Evolutionary conservation across 371 early-diverging fungal species (phyloP), one percentile per base, ranked within the genome.

Genomic region (Mycotypha africana): DNA sequence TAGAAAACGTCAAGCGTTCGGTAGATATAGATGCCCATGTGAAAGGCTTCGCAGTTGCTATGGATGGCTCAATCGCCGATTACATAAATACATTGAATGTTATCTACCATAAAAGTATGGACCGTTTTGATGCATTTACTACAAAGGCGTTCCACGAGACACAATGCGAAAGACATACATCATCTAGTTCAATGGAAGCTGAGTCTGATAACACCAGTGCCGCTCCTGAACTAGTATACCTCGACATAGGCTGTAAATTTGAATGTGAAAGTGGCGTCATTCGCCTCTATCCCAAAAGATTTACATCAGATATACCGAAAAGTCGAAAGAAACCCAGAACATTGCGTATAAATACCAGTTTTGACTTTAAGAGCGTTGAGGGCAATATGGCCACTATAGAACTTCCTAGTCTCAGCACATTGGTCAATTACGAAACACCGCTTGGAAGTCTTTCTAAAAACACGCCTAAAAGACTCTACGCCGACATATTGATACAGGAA

Each of bases 401-500:
- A 19, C 56, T 88, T 2, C 90, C 90, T 10, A 86, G 88, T 2
- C 64, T 90, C 5, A 78, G 79, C 17, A 63, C 85, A 1, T 72
- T 71, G 62, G 56, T 79, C 0, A 70, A 63, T 1, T 84, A 83
- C n/a, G 78, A 73, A 20, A 76, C 82, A n/a, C 66, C 82, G 1
- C 38, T 86, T 10, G 84, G 87, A 1, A 72, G 79, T 15, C 49
- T 60, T 16, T 41, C 71, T 0, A 50, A 65, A 3, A 62, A 68
- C 22, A 52, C 62, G 0, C 69, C 80, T 0, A 71, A 71, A 8
- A 69, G 73, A 15, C 50, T 84, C 17, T 85, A 89, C 58, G 67
- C 80, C 9, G 86, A 87, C 46, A 65, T 89, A 10, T 51, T 76
- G 33, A 82, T 91, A 44, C 86, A 83, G 51, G 79, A 86, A 22